Base-by-base conservation (phyloP, 208 protist genomes). In the Vickermania spadyakhi region DNA sequence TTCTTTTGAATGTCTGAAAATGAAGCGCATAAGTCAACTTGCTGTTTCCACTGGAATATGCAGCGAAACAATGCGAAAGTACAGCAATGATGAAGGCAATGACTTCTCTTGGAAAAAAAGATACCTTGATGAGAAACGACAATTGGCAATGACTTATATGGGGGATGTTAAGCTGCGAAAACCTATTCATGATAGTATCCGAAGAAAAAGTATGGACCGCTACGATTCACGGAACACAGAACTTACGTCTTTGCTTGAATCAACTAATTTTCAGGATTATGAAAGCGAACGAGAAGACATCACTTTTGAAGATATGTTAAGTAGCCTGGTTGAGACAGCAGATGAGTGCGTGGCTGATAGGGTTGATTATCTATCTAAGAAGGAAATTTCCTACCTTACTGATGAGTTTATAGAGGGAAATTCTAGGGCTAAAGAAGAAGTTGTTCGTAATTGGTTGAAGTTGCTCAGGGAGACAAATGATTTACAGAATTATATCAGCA, bases 21-120 rank as follows among this genome's bases (percentile, higher is more conserved):
- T n/a, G n/a, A n/a, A n/a, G n/a, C n/a, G n/a, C n/a, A n/a, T n/a
- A n/a, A n/a, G n/a, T n/a, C n/a, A n/a, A n/a, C n/a, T n/a, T n/a
- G n/a, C n/a, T n/a, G n/a, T n/a, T n/a, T n/a, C n/a, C n/a, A n/a
- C n/a, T n/a, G n/a, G n/a, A n/a, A n/a, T n/a, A n/a, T n/a, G n/a
- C n/a, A n/a, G n/a, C n/a, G n/a, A n/a, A n/a, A n/a, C n/a, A n/a
- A n/a, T n/a, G n/a, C n/a, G n/a, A n/a, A n/a, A n/a, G n/a, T n/a
- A n/a, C n/a, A n/a, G n/a, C n/a, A n/a, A 45, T 45, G 36, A 85
- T 64, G 76, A 75, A 14, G 66, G 68, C n/a, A 66, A 80, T 22
- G 85, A 74, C 18, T 75, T 74, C 63, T 69, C 75, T 14, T 92
- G 85, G 81, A 92, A 92, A 61, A 63, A 73, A 31, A 64, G 85